A percentile compares a stretch with the other conserved stretches of the same genome.
phyloP scores from a whole-genome alignment of 257 asterid species.

The Prunella vulgaris region DNA sequence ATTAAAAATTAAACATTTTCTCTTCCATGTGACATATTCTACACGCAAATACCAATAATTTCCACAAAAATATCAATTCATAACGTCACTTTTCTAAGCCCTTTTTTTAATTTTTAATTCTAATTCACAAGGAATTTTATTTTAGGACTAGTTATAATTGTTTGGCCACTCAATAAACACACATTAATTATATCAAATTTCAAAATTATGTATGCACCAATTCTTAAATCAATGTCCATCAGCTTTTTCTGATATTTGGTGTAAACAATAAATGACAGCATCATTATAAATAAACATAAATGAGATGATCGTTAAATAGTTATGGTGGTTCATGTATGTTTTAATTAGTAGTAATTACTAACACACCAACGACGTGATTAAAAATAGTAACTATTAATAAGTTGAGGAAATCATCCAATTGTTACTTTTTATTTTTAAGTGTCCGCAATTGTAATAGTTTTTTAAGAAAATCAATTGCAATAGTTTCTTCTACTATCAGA shows the following conservation, averaged over 20 bases:
- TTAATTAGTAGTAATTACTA: neutral
- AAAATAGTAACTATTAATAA: no score
- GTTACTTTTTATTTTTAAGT: no score
- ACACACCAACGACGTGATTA: neutral
- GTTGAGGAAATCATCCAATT: no score
- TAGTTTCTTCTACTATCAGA: no score
- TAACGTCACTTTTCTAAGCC: neutral
- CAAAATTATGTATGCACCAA: neutral
- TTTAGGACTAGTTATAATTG: neutral
- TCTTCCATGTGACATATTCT: neutral
- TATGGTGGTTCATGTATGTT: neutral
- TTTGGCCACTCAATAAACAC: neutral
- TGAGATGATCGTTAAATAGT: neutral
- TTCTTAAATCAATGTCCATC: neutral
- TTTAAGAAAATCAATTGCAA: no score
- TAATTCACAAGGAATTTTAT: conserved; percentile 2
- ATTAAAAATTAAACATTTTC: neutral
- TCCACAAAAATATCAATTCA: neutral
- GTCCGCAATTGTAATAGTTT: no score
- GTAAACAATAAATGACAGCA: conserved; percentile 10
- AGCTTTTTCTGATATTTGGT: conserved; percentile 9
- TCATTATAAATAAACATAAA: neutral
- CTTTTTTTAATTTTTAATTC: neutral
- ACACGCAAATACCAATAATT: neutral
- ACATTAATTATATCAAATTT: neutral